Evolutionary conservation across 2,329 filamentous ascomycete species (phyloP).

Genomic region (Atkinsonella hypoxylon): DNA sequence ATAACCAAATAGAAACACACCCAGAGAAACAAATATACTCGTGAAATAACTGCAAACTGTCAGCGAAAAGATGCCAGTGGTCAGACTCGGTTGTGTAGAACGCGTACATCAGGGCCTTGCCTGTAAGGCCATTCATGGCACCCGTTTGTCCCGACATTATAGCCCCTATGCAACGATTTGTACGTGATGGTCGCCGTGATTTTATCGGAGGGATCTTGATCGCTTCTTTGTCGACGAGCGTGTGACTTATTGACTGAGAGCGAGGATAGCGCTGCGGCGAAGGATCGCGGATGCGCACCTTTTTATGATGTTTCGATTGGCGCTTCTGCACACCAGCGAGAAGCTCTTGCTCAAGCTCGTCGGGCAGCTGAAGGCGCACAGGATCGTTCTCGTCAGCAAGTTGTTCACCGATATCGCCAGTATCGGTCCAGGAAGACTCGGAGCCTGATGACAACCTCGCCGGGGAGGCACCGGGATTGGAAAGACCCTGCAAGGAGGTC

Average conservation of each 20-base stretch:
- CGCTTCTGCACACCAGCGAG: slow-evolving; percentile 38
- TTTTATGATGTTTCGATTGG: slow-evolving; percentile 35
- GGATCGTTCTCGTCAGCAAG: slow-evolving; percentile 74
- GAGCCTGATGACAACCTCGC: slow-evolving; percentile 44
- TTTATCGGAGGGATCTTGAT: slow-evolving; percentile 67
- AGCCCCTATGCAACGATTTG: slow-evolving; percentile 59
- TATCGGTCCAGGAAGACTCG: slow-evolving; percentile 78
- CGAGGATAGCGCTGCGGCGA: slow-evolving; percentile 26
- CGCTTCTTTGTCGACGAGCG: slow-evolving; percentile 53
- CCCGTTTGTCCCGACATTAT: slow-evolving; percentile 76
- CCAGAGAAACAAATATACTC: slow-evolving; percentile 77
- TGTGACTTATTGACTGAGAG: slow-evolving; percentile 27
- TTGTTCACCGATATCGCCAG: slow-evolving; percentile 89
- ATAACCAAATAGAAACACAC: slow-evolving; percentile 82
- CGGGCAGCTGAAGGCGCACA: slow-evolving; percentile 55
- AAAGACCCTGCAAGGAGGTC: slow-evolving; percentile 22
- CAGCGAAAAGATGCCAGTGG: neutral
- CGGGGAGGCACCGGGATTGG: slow-evolving; percentile 28
- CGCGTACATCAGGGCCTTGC: slow-evolving; percentile 78
- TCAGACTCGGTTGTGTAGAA: neutral
- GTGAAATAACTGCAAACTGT: slow-evolving; percentile 65
- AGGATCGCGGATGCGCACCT: slow-evolving; percentile 56
- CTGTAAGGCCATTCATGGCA: slow-evolving; percentile 82
- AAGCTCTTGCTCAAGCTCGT: slow-evolving; percentile 52
- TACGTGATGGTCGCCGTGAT: slow-evolving; percentile 49